These are phyloP conservation scores for Fraxinus greggii DNA, from an alignment of 305 asterid genomes.

Conservation along the genomic window DNA sequence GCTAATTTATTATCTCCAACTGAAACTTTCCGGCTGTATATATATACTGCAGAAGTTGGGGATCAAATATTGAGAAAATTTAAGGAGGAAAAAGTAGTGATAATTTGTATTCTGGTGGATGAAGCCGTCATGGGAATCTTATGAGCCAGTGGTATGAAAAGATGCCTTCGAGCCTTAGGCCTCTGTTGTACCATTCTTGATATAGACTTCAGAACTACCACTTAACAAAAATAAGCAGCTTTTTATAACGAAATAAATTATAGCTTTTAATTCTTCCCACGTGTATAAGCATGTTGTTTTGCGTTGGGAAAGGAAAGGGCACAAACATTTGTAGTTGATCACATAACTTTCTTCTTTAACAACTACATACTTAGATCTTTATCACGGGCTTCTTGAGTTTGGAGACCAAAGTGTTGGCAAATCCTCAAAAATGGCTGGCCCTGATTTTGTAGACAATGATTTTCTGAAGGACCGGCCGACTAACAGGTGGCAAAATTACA, in stretches of 20 bases:
- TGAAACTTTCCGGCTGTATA: neutral
- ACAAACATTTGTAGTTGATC: neutral
- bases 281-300: neutral
- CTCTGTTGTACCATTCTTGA: neutral
- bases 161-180: neutral
- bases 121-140: neutral
- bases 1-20: neutral
- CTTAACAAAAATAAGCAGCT: neutral
- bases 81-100: neutral
- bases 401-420: neutral
- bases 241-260: neutral
- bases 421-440: neutral
- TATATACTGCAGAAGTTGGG: neutral
- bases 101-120: neutral
- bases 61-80: neutral
- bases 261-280: neutral
- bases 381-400: neutral
- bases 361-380: neutral
- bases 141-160: neutral
- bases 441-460: neutral
- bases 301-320: neutral
- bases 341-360: neutral
- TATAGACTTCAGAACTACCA: neutral
- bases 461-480: neutral
- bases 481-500: neutral